Percentiles rank a stretch among this genome's conserved stretches.
Conservation (phyloP, 257 asterid species). For the Fraxinus americana region DNA sequence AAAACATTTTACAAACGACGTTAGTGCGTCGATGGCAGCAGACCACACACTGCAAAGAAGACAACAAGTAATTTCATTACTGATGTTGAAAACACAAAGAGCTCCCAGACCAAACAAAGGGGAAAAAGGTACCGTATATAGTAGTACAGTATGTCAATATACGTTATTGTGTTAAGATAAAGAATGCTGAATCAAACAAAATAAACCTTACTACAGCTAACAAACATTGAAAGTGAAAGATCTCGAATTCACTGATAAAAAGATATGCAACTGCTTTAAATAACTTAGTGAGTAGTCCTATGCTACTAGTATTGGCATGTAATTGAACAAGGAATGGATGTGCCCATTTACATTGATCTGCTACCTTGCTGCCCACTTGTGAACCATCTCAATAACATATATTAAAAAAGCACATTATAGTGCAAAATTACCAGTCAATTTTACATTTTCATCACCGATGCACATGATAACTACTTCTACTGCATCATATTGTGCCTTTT, state of each 20-base stretch:
- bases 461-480: neutral
- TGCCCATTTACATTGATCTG: neutral
- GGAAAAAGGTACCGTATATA: neutral
- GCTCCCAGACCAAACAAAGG: slow-evolving; percentile 12
- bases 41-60: slow-evolving; percentile 81
- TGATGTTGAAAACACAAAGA: slow-evolving; percentile 5
- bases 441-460: neutral
- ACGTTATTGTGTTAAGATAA: slow-evolving; percentile 14
- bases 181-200: slow-evolving; percentile 4
- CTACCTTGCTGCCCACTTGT: slow-evolving; percentile 5
- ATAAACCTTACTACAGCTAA: neutral
- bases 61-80: slow-evolving; percentile 24
- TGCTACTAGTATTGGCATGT: neutral
- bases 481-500: neutral
- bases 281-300: neutral
- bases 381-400: neutral
- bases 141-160: slow-evolving; percentile 4
- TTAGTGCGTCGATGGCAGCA: slow-evolving; percentile 91
- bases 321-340: slow-evolving; percentile 6
- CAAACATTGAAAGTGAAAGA: neutral
- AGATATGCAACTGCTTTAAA: neutral
- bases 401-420: slow-evolving; percentile 5
- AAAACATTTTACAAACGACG: slow-evolving; percentile 78
- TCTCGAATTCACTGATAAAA: neutral
- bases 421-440: neutral